Conservation (phyloP, 371 early-diverging fungal species). For the Mortierella sp. region DNA sequence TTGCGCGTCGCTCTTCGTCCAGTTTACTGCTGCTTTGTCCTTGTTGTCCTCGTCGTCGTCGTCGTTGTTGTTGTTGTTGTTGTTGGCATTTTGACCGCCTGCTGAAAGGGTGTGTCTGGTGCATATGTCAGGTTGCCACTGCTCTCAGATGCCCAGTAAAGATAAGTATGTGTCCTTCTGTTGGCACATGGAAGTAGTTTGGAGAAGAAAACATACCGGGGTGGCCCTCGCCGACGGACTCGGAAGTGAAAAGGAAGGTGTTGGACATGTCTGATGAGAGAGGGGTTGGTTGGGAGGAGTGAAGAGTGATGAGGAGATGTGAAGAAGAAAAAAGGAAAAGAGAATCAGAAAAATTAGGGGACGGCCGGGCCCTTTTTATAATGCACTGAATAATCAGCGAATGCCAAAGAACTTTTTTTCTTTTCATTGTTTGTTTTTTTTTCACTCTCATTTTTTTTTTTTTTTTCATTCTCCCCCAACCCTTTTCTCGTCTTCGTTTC, state of each 20-base stretch:
- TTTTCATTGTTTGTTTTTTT: no score
- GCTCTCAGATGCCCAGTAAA: not conserved
- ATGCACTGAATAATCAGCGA: not conserved
- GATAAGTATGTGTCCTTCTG: not conserved
- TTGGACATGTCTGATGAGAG: slow-evolving; percentile 61
- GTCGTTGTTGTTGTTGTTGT: not conserved
- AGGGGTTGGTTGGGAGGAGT: slow-evolving; percentile 18
- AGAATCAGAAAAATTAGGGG: slow-evolving; percentile 5
- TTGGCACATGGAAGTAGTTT: not conserved
- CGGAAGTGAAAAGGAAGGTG: slow-evolving; percentile 99
- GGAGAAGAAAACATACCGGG: slow-evolving; percentile 76
- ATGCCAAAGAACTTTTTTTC: slow-evolving; percentile 5
- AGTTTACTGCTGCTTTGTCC: not conserved
- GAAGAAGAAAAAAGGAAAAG: slow-evolving; percentile 12
- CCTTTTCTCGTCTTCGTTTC: not conserved
- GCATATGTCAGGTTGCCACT: not conserved
- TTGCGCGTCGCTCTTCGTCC: not conserved
- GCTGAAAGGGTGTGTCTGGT: not conserved
- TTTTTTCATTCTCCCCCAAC: not conserved
- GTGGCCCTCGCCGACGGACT: slow-evolving; percentile 99
- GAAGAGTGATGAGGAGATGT: slow-evolving; percentile 14
- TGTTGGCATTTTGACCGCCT: not conserved
- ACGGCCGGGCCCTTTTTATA: slow-evolving; percentile 5
- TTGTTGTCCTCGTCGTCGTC: not conserved
- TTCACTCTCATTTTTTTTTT: no score